Evolutionary conservation across 2,329 filamentous ascomycete species (phyloP).

Genomic region (Epichloe gansuensis): DNA sequence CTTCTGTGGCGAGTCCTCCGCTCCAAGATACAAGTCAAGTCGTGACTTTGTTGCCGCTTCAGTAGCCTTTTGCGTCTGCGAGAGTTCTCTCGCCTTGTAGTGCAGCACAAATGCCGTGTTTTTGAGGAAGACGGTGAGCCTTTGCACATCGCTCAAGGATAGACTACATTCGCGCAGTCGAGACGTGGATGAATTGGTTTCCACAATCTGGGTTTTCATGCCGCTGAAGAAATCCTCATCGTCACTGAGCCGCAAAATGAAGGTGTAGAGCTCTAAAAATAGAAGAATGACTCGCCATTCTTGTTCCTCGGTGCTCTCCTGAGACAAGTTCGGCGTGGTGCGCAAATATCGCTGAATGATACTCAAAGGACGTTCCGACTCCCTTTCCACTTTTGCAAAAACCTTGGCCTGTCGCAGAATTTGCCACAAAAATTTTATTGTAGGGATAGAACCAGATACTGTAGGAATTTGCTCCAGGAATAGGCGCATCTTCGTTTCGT

Average conservation of each 20-base stretch:
- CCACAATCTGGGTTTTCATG: constrained; percentile 28
- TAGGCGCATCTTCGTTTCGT: constrained; percentile 90
- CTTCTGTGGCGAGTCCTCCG: not conserved
- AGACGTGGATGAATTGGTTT: constrained; percentile 29
- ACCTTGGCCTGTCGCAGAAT: constrained; percentile 34
- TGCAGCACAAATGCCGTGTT: constrained; percentile 83
- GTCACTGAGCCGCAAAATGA: constrained; percentile 83
- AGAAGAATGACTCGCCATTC: constrained; percentile 86
- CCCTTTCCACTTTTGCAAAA: constrained; percentile 19
- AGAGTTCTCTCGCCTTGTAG: constrained; percentile 61
- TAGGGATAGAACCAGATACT: constrained; percentile 43
- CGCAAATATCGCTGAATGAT: constrained; percentile 21
- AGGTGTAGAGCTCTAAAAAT: constrained; percentile 89
- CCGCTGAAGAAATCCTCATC: constrained; percentile 86
- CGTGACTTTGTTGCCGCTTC: constrained; percentile 14
- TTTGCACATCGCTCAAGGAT: constrained; percentile 56
- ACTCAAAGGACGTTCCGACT: constrained; percentile 17
- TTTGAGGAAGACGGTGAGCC: constrained; percentile 74
- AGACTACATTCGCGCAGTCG: constrained; percentile 54
- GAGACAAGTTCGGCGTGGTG: constrained; percentile 15
- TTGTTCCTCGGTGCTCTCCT: constrained; percentile 19
- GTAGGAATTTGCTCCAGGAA: constrained; percentile 45
- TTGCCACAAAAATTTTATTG: constrained; percentile 66
- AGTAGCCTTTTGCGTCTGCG: constrained; percentile 16
- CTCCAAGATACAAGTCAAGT: constrained; percentile 18